phyloP scores from a whole-genome alignment of 73 alveolate species.

The Tetrahymena borealis region DNA sequence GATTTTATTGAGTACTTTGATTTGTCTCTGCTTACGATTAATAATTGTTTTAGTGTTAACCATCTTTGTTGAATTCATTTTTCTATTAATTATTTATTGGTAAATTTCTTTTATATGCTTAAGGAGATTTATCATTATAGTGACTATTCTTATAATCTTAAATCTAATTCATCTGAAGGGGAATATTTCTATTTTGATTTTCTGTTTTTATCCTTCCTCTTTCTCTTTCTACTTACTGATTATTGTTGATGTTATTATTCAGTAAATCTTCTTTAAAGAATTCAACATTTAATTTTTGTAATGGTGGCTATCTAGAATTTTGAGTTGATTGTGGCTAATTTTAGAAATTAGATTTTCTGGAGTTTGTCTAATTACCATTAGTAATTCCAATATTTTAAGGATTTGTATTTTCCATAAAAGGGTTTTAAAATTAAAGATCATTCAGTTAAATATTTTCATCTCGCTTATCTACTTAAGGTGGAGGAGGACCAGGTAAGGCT shows the following conservation, averaged over 20 bases:
- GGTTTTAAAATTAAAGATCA: neutral
- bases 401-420: neutral
- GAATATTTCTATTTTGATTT: neutral
- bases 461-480: neutral
- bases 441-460: neutral
- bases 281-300: neutral
- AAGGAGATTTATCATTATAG: neutral
- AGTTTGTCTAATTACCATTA: neutral
- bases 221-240: neutral
- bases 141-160: neutral
- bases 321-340: neutral
- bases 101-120: neutral
- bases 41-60: too few species aligned
- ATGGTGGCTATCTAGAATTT: neutral
- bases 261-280: neutral
- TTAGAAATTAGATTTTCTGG: neutral
- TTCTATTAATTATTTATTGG: neutral
- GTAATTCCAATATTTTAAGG: neutral
- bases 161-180: neutral
- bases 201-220: too few species aligned
- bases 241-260: neutral
- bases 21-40: neutral
- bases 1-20: neutral
- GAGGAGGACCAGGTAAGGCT: neutral
- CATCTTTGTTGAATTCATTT: too few species aligned